These are phyloP conservation scores for Amylocystis lapponica DNA, from an alignment of 768 basidiomycete species.

Conservation along the genomic window DNA sequence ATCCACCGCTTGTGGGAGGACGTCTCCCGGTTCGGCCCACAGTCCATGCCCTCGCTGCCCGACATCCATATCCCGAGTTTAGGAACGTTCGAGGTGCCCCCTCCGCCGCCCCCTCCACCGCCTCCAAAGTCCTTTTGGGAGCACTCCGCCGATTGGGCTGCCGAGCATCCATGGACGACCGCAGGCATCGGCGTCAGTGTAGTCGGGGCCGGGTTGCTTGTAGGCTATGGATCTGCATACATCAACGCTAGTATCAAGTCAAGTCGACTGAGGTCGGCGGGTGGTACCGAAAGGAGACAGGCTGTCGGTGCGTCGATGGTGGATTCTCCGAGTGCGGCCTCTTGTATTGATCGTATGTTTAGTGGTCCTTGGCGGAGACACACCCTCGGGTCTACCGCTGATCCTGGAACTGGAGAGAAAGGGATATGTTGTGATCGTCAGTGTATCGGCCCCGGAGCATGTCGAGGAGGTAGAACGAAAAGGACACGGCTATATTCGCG, in stretches of 20 bases:
- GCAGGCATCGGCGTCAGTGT: constrained; percentile 50
- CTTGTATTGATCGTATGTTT: constrained; percentile 6
- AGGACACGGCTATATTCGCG: constrained; percentile 73
- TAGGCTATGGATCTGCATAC: constrained; percentile 41
- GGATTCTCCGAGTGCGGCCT: not conserved
- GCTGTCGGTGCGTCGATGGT: constrained; percentile 35
- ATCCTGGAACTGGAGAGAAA: constrained; percentile 69
- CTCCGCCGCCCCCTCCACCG: constrained; percentile 55
- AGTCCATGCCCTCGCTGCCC: constrained; percentile 34
- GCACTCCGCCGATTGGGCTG: constrained; percentile 45
- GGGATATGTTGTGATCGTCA: constrained; percentile 80
- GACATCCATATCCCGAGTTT: constrained; percentile 59
- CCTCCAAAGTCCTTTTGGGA: constrained; percentile 43
- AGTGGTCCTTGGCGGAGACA: constrained; percentile 84
- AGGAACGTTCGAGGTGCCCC: constrained; percentile 69
- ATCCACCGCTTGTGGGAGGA: constrained; percentile 71
- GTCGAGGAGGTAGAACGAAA: constrained; percentile 56
- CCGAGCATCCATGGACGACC: constrained; percentile 56
- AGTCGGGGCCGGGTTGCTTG: constrained; percentile 56
- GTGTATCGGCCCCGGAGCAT: constrained; percentile 66
- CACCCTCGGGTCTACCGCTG: constrained; percentile 62
- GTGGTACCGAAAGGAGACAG: constrained; percentile 35
- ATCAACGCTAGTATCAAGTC: constrained; percentile 16
- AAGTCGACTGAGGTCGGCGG: constrained; percentile 18
- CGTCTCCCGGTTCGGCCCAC: constrained; percentile 74